Conservation (phyloP, 106 monocot species). For the Dendrobium huoshanense region DNA sequence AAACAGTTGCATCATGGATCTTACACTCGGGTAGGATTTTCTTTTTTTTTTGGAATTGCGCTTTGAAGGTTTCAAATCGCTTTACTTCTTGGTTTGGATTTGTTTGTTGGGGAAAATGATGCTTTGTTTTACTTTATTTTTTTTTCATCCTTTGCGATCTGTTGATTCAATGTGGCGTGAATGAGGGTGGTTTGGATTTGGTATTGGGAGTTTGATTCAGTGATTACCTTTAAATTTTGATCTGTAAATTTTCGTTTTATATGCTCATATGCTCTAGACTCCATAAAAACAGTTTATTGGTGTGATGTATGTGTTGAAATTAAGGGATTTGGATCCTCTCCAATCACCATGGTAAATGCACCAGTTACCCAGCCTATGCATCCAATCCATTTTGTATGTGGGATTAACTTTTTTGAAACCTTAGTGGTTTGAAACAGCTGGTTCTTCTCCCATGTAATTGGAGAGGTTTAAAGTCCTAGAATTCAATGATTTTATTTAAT, state of each 20-base stretch:
- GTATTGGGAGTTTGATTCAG: neutral
- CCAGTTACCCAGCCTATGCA: neutral
- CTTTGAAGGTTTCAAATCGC: neutral
- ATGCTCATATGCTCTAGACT: neutral
- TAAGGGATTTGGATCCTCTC: neutral
- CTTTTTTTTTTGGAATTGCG: neutral
- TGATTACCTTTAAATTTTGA: neutral
- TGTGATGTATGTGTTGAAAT: neutral
- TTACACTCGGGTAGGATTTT: neutral
- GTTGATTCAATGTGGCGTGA: neutral
- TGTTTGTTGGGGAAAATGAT: neutral
- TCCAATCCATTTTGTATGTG: neutral
- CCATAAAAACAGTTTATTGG: neutral
- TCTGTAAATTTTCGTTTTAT: neutral
- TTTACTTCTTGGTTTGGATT: neutral
- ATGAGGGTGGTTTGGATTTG: neutral
- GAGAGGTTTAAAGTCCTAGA: neutral
- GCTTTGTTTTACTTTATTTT: neutral
- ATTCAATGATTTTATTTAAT: neutral
- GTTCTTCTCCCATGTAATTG: neutral
- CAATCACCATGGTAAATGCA: neutral
- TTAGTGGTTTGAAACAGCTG: neutral
- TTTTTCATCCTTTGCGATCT: neutral
- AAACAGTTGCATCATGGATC: neutral
- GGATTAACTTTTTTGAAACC: neutral